Evolutionary conservation across 73 alveolate genomes (phyloP).

Genomic region (Paramecium sexaurelia): DNA sequence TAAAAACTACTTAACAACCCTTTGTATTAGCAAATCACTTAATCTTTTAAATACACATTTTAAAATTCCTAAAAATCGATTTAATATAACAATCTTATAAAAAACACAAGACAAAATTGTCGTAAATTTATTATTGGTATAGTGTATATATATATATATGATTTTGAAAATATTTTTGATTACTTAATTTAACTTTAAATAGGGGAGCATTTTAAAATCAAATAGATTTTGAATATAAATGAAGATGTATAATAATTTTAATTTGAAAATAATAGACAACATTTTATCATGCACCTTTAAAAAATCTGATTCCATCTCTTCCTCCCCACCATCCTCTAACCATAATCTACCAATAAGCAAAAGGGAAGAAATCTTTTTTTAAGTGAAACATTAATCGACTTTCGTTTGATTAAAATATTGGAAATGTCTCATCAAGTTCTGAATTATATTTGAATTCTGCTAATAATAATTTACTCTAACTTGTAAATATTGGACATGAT

Average conservation of each 20-base stretch:
- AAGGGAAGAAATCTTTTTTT: constrained; percentile 83
- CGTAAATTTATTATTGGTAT: too few species aligned
- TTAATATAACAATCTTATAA: too few species aligned
- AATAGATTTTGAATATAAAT: background rate
- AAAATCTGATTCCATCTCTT: constrained; percentile 62
- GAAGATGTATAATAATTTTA: background rate
- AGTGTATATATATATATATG: too few species aligned
- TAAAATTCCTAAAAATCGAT: too few species aligned
- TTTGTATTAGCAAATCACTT: too few species aligned
- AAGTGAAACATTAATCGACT: constrained; percentile 69
- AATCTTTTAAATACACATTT: too few species aligned
- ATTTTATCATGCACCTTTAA: constrained; percentile 6
- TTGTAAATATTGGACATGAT: constrained; percentile 85
- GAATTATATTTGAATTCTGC: constrained; percentile 84
- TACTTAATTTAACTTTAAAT: too few species aligned
- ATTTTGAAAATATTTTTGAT: too few species aligned
- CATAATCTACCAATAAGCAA: constrained; percentile 79
- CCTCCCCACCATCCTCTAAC: constrained; percentile 87
- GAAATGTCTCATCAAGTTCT: constrained; percentile 81
- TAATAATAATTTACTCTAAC: constrained; percentile 79
- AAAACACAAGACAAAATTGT: too few species aligned
- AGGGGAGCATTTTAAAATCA: too few species aligned
- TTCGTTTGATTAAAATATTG: constrained; percentile 71
- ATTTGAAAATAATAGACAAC: background rate
- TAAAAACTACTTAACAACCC: too few species aligned